These are phyloP conservation scores for Eucalyptus virginea DNA, from an alignment of 345 rosid species.

Conservation along the genomic window DNA sequence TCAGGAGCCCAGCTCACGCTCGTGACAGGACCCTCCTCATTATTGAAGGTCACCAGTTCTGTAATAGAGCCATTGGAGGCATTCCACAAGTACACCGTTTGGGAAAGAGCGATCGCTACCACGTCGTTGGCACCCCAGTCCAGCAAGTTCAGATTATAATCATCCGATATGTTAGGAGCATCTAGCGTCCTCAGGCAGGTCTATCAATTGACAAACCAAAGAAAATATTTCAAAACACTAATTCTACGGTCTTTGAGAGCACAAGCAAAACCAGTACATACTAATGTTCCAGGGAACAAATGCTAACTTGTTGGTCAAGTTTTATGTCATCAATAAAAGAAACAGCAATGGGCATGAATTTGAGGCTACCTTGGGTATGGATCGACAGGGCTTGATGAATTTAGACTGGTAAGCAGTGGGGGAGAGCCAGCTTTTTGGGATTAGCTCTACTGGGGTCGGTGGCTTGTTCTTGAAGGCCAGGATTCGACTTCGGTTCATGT, in stretches of 20 bases:
- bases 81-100: slow-evolving; percentile 34
- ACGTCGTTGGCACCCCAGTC: slow-evolving; percentile 46
- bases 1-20: slow-evolving; percentile 50
- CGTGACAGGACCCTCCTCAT: slow-evolving; percentile 35
- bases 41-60: slow-evolving; percentile 34
- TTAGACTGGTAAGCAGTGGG: not conserved
- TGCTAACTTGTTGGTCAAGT: not conserved
- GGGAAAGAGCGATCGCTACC: slow-evolving; percentile 20
- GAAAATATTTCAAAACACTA: not conserved
- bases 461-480: slow-evolving; percentile 69
- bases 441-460: slow-evolving; percentile 15
- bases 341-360: not conserved
- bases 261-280: not conserved
- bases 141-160: slow-evolving; percentile 33
- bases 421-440: not conserved
- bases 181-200: slow-evolving; percentile 36
- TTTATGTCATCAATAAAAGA: not conserved
- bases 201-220: slow-evolving; percentile 4
- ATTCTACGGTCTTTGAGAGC: not conserved
- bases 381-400: slow-evolving; percentile 10
- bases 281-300: not conserved
- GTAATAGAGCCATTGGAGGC: slow-evolving; percentile 32
- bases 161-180: slow-evolving; percentile 37
- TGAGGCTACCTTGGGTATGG: slow-evolving; percentile 29
- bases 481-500: slow-evolving; percentile 54